These are phyloP conservation scores for Cercospora berteroae DNA, from an alignment of 2,329 filamentous ascomycete species.

Conservation along the genomic window DNA sequence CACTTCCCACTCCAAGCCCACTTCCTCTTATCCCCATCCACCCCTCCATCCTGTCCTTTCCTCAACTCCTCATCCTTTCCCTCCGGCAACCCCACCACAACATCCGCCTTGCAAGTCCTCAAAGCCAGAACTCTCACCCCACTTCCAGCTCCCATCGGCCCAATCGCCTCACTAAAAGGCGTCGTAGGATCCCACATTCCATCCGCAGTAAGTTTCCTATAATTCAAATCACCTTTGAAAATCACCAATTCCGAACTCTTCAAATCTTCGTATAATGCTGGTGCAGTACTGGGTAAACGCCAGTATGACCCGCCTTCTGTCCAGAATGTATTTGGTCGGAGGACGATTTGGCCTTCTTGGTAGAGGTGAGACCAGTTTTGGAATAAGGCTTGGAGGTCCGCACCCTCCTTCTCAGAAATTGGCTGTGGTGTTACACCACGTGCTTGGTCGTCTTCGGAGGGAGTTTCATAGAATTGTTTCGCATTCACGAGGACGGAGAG, in stretches of 20 bases:
- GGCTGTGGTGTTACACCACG: slow-evolving; percentile 57
- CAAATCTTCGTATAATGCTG: slow-evolving; percentile 70
- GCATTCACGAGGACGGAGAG: slow-evolving; percentile 77
- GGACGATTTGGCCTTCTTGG: slow-evolving; percentile 75
- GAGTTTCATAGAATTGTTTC: slow-evolving; percentile 72
- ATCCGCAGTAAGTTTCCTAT: slow-evolving; percentile 87
- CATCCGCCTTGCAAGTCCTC: slow-evolving; percentile 93
- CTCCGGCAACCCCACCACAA: slow-evolving; percentile 79
- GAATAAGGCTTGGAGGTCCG: slow-evolving; percentile 73
- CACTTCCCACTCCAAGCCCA: slow-evolving; percentile 98
- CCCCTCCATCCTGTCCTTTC: slow-evolving; percentile 65
- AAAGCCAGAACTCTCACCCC: slow-evolving; percentile 82
- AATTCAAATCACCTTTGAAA: slow-evolving; percentile 97
- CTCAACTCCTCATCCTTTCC: slow-evolving; percentile 81
- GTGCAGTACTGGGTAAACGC: slow-evolving; percentile 70
- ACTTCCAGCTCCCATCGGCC: slow-evolving; percentile 74
- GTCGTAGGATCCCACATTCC: slow-evolving; percentile 87
- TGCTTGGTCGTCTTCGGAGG: slow-evolving; percentile 63
- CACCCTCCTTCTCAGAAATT: slow-evolving; percentile 65
- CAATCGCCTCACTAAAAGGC: slow-evolving; percentile 78
- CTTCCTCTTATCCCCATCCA: slow-evolving; percentile 67
- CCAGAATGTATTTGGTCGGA: slow-evolving; percentile 89
- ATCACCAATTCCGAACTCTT: slow-evolving; percentile 82
- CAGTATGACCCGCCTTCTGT: slow-evolving; percentile 84
- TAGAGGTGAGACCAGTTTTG: slow-evolving; percentile 77